Conservation (phyloP, 306 rosid species). For the Citrullus amarus region DNA sequence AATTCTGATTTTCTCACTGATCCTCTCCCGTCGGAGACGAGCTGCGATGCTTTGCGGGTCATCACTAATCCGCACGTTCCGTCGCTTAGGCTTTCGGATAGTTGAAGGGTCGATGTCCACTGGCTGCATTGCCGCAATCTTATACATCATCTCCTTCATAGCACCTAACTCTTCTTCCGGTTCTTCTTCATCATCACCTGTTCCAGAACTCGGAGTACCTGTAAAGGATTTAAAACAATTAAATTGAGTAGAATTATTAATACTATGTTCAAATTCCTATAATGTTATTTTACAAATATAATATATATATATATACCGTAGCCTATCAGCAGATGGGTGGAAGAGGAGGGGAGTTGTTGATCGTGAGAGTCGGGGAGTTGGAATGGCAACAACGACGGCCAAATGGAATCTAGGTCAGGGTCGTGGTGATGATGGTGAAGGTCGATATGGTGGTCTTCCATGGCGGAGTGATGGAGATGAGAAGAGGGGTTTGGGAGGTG, state of each 20-base stretch:
- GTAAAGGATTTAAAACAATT: background rate
- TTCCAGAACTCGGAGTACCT: background rate
- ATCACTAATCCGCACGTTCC: constrained; percentile 85
- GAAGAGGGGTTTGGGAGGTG: background rate
- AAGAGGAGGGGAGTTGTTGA: background rate
- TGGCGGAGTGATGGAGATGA: background rate
- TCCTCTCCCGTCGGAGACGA: constrained; percentile 77
- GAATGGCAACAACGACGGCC: background rate
- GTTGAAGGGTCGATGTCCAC: constrained; percentile 87
- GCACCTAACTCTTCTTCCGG: constrained; percentile 71
- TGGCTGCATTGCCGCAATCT: constrained; percentile 89
- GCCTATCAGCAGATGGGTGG: background rate
- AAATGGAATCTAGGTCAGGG: background rate
- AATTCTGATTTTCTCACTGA: constrained; percentile 77
- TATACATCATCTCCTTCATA: constrained; percentile 97
- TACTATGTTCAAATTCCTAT: background rate
- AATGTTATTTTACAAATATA: background rate
- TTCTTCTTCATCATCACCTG: background rate
- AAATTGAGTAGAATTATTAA: too few relatives aligned
- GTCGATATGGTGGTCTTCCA: background rate
- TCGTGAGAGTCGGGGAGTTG: background rate
- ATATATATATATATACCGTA: background rate
- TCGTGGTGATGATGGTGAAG: background rate
- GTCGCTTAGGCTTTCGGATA: constrained; percentile 54
- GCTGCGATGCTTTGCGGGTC: constrained; percentile 95